Conservation (phyloP, 805 yeast species). For the Nakazawaea wickerhamii region DNA sequence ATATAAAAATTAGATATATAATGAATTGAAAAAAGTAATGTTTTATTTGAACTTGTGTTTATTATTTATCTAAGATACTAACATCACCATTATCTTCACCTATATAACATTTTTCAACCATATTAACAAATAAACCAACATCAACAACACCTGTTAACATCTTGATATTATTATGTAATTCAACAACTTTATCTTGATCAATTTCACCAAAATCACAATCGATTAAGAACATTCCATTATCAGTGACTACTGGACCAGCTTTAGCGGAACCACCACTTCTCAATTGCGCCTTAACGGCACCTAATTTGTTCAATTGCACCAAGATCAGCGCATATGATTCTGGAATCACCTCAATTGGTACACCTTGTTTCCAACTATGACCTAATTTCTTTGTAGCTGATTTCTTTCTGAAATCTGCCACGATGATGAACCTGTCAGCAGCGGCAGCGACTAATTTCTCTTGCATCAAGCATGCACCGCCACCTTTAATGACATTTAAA, state of each 20-base stretch:
- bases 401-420: constrained; percentile 88
- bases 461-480: constrained; percentile 97
- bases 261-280: constrained; percentile 88
- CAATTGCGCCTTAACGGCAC: constrained; percentile 57
- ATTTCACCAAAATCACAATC: constrained; percentile 91
- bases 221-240: constrained; percentile 86
- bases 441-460: constrained; percentile 89
- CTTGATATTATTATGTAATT: constrained; percentile 63
- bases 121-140: constrained; percentile 78
- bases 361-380: constrained; percentile 78
- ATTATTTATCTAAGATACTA: constrained; percentile 19
- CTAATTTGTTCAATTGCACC: constrained; percentile 53
- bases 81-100: constrained; percentile 78
- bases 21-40: neutral
- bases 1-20: neutral
- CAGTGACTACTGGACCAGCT: constrained; percentile 97
- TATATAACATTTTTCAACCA: constrained; percentile 80
- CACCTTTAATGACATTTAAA: constrained; percentile 91
- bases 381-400: constrained; percentile 60
- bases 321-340: constrained; percentile 75
- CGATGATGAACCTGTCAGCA: constrained; percentile 71
- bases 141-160: constrained; percentile 89
- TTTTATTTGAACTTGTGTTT: too few species aligned
- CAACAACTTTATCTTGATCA: constrained; percentile 35
- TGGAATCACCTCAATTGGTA: constrained; percentile 95